Evolutionary conservation across 306 rosid species (phyloP), one percentile per base, ranked within the genome.

Genomic region (Senna siamea): DNA sequence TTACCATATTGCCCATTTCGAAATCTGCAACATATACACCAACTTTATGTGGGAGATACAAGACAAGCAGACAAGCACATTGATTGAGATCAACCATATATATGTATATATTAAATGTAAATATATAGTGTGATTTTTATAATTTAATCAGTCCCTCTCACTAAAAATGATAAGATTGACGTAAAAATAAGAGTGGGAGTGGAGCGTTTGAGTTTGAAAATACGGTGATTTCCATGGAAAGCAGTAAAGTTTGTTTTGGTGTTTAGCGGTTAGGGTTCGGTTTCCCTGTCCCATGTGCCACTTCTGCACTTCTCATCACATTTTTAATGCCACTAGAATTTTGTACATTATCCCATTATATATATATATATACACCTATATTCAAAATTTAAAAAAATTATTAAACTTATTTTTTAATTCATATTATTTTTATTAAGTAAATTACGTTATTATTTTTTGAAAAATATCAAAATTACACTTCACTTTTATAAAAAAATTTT

Each of bases 221-320:
- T 13, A 76, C 66, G 77, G 78, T 80, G 66, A 79, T 83, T 76
- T 70, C 76, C 58, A 55, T 66, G 80, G 51, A 80, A 83, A 70
- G 77, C 58, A 74, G 80, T 74, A 69, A 80, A 74, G 84, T 79
- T 78, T 58, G 3, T 19, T 82, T 73, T 84, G 76, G 76, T 79
- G 43, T 80, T 74, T 82, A 70, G 76, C 67, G 78, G 76, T 84
- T 74, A 82, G 79, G 44, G 63, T 53, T 64, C 40, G 60, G 74
- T 68, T 38, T 66, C 51, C 59, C 17, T 80, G 83, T 74, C 87
- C 72, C 62, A 46, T 78, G 67, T 65, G 77, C 35, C 74, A 69
- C 76, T n/a, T n/a, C n/a, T n/a, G n/a, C n/a, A n/a, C n/a, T n/a
- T 26, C 30, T 26, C 30, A 26, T 26, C 30, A 26, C 30, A 26